phyloP scores from a whole-genome alignment of 129 eudicot genomes.

The Silybum marianum region DNA sequence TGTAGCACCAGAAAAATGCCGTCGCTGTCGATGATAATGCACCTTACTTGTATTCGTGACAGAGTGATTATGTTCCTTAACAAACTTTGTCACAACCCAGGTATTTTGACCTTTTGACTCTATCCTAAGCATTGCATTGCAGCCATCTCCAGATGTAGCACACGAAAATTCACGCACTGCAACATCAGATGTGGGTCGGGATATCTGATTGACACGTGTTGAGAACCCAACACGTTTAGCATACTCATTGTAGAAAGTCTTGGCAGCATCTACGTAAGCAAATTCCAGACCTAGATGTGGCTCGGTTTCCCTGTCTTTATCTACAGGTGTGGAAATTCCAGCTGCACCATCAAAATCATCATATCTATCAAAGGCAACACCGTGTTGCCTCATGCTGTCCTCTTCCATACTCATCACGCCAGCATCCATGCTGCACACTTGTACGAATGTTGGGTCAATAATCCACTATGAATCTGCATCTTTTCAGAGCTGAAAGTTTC shows the following conservation, averaged over 20 bases:
- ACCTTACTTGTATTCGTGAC: slow-evolving; percentile 33
- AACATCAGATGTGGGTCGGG: slow-evolving; percentile 37
- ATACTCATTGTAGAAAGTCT: slow-evolving; percentile 64
- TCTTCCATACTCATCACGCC: slow-evolving; percentile 47
- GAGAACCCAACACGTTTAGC: slow-evolving; percentile 69
- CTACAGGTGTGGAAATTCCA: slow-evolving; percentile 39
- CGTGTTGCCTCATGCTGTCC: slow-evolving; percentile 55
- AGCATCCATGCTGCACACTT: slow-evolving; percentile 41
- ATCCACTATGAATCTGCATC: slow-evolving; percentile 17
- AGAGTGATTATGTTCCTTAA: slow-evolving; percentile 63
- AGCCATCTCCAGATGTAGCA: slow-evolving; percentile 48
- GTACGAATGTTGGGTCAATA: slow-evolving; percentile 7
- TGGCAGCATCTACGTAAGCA: slow-evolving; percentile 66
- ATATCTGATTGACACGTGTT: slow-evolving; percentile 38
- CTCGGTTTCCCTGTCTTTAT: slow-evolving; percentile 43
- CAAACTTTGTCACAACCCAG: slow-evolving; percentile 64
- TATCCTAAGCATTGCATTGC: slow-evolving; percentile 67
- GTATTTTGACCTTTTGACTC: slow-evolving; percentile 46
- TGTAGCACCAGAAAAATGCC: slow-evolving; percentile 50
- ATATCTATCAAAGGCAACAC: slow-evolving; percentile 47
- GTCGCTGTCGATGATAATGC: slow-evolving; percentile 46
- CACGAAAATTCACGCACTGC: slow-evolving; percentile 49
- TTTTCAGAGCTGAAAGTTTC: slow-evolving; percentile 13
- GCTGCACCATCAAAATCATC: slow-evolving; percentile 46
- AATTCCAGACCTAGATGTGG: slow-evolving; percentile 77